Conservation (phyloP, 306 rosid genomes). For the Cucumis melo region DNA sequence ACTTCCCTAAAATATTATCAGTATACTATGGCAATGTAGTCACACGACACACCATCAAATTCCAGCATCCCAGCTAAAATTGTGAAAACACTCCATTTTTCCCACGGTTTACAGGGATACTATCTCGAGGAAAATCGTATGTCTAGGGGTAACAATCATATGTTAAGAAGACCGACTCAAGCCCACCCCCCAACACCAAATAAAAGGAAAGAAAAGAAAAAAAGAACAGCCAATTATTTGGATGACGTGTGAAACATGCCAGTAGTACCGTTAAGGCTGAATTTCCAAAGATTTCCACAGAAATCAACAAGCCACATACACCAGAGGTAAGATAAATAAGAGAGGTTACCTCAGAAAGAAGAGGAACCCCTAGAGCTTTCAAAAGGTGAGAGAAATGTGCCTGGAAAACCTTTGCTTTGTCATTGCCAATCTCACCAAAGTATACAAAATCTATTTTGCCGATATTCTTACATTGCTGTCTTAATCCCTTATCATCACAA, state of each 20-base stretch:
- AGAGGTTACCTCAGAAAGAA: conserved; percentile 71
- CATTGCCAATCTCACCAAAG: conserved; percentile 41
- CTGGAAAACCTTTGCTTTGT: conserved; percentile 29
- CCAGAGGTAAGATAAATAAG: not conserved
- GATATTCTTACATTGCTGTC: conserved; percentile 51
- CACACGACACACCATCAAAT: not conserved
- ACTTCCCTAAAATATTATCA: not conserved
- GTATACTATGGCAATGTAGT: not conserved
- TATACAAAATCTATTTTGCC: conserved; percentile 50
- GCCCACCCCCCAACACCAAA: not conserved
- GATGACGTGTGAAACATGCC: not conserved
- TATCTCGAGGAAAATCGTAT: not conserved
- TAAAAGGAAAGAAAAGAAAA: not conserved
- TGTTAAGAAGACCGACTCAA: not conserved
- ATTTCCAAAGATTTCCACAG: not conserved
- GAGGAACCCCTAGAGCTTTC: conserved; percentile 67
- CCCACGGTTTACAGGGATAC: not conserved
- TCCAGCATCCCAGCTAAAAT: not conserved
- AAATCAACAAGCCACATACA: not conserved
- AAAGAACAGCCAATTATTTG: not conserved
- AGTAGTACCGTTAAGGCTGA: not conserved
- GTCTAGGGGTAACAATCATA: not conserved
- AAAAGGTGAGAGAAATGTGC: conserved; percentile 43
- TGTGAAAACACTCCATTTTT: not conserved
- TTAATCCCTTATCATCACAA: conserved; percentile 58